A percentile compares a stretch with the other conserved stretches of the same genome.
Evolutionary conservation across 1,284 basidiomycete species (phyloP).

Genomic region (Serendipita sp.): DNA sequence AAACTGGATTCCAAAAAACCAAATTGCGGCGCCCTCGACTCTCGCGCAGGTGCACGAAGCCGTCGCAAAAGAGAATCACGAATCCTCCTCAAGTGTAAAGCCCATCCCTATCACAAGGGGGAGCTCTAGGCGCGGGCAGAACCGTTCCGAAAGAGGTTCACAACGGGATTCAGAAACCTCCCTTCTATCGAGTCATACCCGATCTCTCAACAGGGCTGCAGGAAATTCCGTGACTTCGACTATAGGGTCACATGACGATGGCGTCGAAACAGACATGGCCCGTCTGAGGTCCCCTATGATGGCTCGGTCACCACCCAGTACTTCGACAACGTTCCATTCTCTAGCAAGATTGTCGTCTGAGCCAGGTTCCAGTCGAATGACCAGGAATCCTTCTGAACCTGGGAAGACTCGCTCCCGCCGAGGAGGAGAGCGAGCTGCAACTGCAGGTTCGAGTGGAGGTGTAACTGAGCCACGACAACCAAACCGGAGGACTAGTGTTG

Average conservation of each 20-base stretch:
- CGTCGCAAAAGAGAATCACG: constrained; percentile 48
- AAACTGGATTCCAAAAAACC: constrained; percentile 67
- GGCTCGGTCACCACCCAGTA: not conserved
- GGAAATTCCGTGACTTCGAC: constrained; percentile 9
- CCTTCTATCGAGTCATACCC: constrained; percentile 52
- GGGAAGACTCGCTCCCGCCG: not conserved
- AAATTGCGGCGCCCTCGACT: constrained; percentile 67
- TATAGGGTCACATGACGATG: not conserved
- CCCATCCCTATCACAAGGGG: constrained; percentile 51
- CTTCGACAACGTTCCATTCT: not conserved
- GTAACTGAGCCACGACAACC: not conserved
- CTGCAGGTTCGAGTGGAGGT: not conserved
- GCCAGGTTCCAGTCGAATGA: not conserved
- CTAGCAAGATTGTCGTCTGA: not conserved
- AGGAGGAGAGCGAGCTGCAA: not conserved
- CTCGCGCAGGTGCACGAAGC: constrained; percentile 81
- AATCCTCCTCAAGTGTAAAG: constrained; percentile 45
- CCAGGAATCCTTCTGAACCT: not conserved
- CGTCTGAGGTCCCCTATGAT: not conserved
- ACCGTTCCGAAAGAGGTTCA: constrained; percentile 28
- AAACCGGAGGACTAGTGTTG: constrained; percentile 26
- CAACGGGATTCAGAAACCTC: constrained; percentile 65
- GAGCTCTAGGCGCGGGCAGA: constrained; percentile 78
- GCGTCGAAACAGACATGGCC: not conserved
- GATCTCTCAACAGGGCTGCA: constrained; percentile 39